Evolutionary conservation across 768 basidiomycete species (phyloP), one percentile per base, ranked within the genome.

Genomic region (Mycena indigotica): DNA sequence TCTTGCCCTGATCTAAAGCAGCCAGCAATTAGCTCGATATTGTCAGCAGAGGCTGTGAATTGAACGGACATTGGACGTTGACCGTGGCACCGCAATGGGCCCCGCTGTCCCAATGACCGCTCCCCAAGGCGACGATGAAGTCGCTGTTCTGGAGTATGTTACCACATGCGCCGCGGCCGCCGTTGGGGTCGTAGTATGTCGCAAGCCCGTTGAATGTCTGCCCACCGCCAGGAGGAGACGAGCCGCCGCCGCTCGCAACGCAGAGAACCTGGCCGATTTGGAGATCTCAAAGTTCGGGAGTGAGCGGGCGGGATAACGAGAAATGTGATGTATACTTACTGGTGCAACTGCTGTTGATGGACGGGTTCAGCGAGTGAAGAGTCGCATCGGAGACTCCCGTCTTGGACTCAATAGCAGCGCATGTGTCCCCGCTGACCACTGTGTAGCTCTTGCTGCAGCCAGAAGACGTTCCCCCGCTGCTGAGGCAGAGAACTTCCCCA

Each of bases 161-260:
- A 25, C 57, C 57, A 24, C 58, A 59, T 1, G 58, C 52, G 52
- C 58, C 53, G 2, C 28, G 10, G 28, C 56, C 51, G 28, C 56
- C 56, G 50, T 52, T 45, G 24, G 56, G 56, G 56, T 57, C 50
- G 30, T 59, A 59, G 49, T 50, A 59, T 13, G 58, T 55, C 8
- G 53, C 53, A 19, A 44, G 52, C 26, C 57, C 52, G 35, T 38
- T 50, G 45, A 58, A 50, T 25, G 35, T 24, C 21, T 48, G 30
- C 19, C 56, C 56, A 19, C 50, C 56, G 16, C 21, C 8, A 10
- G 44, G 29, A 12, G 54, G 54, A 26, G 45, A 30, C 24, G n/a
- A 12, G 12, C 51, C 51, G 15, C 41, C 41, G 26, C 44, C 51
- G 16, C 32, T 28, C 13, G 24, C 46, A n/a, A 54, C 40, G 41